Conservation (phyloP, 352 stramenopile genomes). For the Pythium brachiatum region DNA sequence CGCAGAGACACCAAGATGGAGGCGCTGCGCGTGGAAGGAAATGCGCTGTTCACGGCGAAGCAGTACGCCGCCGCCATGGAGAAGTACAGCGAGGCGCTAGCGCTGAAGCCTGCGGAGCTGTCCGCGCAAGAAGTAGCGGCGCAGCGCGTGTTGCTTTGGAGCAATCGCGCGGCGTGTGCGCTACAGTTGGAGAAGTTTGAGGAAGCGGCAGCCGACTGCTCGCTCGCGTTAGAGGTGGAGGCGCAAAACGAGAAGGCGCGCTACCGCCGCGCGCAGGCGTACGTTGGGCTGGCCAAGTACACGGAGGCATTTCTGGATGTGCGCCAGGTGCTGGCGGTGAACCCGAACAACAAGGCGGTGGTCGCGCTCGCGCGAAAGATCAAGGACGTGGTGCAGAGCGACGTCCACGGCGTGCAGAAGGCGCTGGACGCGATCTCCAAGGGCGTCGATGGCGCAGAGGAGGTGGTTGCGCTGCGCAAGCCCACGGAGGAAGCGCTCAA, state of each 20-base stretch:
- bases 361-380: conserved; percentile 69
- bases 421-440: conserved; percentile 54
- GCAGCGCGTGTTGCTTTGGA: conserved; percentile 67
- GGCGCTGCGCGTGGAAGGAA: conserved; percentile 60
- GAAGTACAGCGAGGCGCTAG: conserved; percentile 68
- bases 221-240: conserved; percentile 41
- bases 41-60: conserved; percentile 75
- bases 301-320: conserved; percentile 72
- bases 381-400: conserved; percentile 66
- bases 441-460: conserved; percentile 20
- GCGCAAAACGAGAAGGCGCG: conserved; percentile 71
- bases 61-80: conserved; percentile 50
- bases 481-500: conserved; percentile 59
- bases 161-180: conserved; percentile 71
- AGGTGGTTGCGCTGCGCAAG: conserved; percentile 34
- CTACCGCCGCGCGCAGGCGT: conserved; percentile 73
- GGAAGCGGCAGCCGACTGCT: conserved; percentile 52
- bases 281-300: conserved; percentile 62
- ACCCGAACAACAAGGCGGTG: conserved; percentile 73
- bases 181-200: conserved; percentile 68
- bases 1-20: conserved; percentile 39
- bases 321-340: conserved; percentile 64
- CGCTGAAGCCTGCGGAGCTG: conserved; percentile 8
- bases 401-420: conserved; percentile 79
- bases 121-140: conserved; percentile 25